phyloP scores from a whole-genome alignment of 331 rosid genomes.

The Rosa hybrid region DNA sequence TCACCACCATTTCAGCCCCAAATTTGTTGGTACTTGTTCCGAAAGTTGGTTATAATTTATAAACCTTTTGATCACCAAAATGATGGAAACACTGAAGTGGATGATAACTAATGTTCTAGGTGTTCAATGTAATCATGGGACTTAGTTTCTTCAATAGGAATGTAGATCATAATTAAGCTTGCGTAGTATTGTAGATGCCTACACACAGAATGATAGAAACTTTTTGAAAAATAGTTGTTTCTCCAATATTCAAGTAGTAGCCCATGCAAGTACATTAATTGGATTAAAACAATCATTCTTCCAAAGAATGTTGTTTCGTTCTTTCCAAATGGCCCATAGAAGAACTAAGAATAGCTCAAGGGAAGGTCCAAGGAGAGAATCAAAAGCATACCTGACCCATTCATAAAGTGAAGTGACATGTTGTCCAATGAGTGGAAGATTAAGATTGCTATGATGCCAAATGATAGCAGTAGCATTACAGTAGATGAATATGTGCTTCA shows the following conservation, averaged over 20 bases:
- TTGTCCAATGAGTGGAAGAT: no score
- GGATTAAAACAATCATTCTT: no score
- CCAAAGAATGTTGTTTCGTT: no score
- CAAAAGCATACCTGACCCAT: no score
- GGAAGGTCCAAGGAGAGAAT: no score
- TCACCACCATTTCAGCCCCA: background rate
- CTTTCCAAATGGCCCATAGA: no score
- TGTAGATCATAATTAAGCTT: background rate
- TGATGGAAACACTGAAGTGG: background rate
- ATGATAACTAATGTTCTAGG: background rate
- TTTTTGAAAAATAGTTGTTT: background rate
- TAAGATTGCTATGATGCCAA: no score
- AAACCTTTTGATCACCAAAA: background rate
- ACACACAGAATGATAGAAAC: background rate
- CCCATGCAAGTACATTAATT: no score
- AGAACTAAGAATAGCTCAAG: no score
- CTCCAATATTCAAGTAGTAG: background rate
- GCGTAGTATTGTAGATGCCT: background rate
- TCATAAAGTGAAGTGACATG: no score
- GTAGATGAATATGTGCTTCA: no score
- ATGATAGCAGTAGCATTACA: no score
- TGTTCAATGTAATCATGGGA: background rate
- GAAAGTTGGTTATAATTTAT: background rate
- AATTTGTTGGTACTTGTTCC: background rate
- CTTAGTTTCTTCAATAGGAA: conserved; percentile 2